phyloP scores from a whole-genome alignment of 1,284 basidiomycete genomes.

The Pseudozyma thailandica region DNA sequence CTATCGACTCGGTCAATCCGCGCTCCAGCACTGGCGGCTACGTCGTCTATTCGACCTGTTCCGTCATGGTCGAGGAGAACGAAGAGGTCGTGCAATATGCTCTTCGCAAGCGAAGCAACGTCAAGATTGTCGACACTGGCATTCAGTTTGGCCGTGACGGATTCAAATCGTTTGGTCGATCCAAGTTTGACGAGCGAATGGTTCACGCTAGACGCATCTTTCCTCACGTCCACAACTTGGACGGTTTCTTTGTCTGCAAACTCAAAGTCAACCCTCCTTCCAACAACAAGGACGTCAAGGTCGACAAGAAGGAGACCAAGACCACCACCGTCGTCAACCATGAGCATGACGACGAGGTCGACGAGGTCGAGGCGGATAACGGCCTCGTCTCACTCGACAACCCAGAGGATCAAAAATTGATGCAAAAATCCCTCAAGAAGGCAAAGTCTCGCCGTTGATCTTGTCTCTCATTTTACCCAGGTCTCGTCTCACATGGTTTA shows the following conservation, averaged over 20 bases:
- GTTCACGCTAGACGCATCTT: constrained; percentile 66
- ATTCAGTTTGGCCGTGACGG: constrained; percentile 93
- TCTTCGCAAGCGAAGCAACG: constrained; percentile 94
- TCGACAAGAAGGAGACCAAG: not conserved
- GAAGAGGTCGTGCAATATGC: constrained; percentile 98
- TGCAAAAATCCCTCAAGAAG: constrained; percentile 46
- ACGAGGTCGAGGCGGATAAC: constrained; percentile 3
- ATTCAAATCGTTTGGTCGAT: constrained; percentile 88
- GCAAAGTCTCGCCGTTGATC: constrained; percentile 24
- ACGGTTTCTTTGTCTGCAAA: constrained; percentile 98
- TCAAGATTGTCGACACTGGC: constrained; percentile 90
- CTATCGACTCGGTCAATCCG: constrained; percentile 92
- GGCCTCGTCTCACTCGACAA: constrained; percentile 34
- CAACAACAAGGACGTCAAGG: constrained; percentile 19
- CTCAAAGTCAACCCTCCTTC: constrained; percentile 77
- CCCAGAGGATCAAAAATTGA: constrained; percentile 44
- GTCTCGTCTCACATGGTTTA: not conserved
- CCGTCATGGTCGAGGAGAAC: constrained; percentile 97
- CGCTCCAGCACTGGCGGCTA: constrained; percentile 91
- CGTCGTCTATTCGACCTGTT: constrained; percentile 98
- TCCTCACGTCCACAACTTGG: constrained; percentile 75
- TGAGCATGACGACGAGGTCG: constrained; percentile 6
- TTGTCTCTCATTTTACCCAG: not conserved
- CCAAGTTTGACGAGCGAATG: constrained; percentile 83
- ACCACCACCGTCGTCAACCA: not conserved